Evolutionary conservation across 2,329 filamentous ascomycete species (phyloP).

Genomic region (Alternaria conjuncta): DNA sequence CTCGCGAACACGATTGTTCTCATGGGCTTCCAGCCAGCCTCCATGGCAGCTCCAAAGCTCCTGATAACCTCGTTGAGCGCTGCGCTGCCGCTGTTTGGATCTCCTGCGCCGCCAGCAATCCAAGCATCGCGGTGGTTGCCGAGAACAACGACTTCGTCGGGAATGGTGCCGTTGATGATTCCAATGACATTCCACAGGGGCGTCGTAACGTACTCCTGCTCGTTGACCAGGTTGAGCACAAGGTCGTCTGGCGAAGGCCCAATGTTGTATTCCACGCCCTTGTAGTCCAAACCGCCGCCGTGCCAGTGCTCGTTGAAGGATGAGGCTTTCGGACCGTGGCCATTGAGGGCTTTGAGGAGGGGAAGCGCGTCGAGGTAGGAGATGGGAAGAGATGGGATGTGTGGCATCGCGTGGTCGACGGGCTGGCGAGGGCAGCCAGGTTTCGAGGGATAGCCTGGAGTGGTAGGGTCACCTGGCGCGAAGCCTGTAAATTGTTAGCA

Average conservation of each 20-base stretch:
- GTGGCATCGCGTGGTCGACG: slow-evolving; percentile 73
- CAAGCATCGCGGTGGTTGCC: slow-evolving; percentile 94
- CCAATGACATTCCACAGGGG: slow-evolving; percentile 79
- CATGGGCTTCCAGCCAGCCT: slow-evolving; percentile 80
- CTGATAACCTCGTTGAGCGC: slow-evolving; percentile 79
- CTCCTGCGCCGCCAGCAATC: slow-evolving; percentile 82
- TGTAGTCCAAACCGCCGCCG: slow-evolving; percentile 75
- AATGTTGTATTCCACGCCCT: slow-evolving; percentile 83
- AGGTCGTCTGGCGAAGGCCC: slow-evolving; percentile 78
- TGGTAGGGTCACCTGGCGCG: slow-evolving; percentile 79
- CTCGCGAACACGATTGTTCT: slow-evolving; percentile 87
- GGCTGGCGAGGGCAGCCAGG: slow-evolving; percentile 81
- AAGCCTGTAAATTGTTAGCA: slow-evolving; percentile 53
- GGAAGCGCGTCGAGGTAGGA: slow-evolving; percentile 88
- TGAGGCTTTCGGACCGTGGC: slow-evolving; percentile 78
- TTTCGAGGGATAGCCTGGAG: slow-evolving; percentile 90
- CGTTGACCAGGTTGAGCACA: slow-evolving; percentile 57
- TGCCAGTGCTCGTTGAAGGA: slow-evolving; percentile 78
- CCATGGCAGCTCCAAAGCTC: slow-evolving; percentile 73
- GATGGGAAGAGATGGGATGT: slow-evolving; percentile 89
- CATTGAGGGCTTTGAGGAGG: slow-evolving; percentile 87
- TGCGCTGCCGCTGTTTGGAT: slow-evolving; percentile 83
- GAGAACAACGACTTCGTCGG: slow-evolving; percentile 84
- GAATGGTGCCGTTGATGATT: slow-evolving; percentile 83
- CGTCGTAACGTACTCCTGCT: slow-evolving; percentile 58